Evolutionary conservation across 2,329 filamentous ascomycete species (phyloP).

Genomic region (Aureobasidium pullulans): DNA sequence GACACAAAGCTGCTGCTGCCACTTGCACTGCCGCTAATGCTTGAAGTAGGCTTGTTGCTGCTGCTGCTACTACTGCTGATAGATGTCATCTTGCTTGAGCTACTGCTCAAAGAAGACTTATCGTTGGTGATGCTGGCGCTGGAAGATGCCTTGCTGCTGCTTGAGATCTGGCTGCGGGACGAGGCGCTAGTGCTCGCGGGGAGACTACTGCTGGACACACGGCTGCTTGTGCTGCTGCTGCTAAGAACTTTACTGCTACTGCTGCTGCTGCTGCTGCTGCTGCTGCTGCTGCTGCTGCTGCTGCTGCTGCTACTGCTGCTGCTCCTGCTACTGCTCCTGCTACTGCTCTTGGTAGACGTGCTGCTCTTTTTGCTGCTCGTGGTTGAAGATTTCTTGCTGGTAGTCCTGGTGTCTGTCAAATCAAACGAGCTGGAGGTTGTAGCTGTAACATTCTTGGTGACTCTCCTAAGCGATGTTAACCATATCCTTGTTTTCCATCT

Average conservation of each 20-base stretch:
- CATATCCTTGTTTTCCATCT: neutral
- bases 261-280: neutral
- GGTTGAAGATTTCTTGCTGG: conserved; percentile 1
- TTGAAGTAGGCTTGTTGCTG: neutral
- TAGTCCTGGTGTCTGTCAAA: neutral
- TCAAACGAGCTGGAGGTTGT: neutral
- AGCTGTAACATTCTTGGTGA: neutral
- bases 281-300: neutral
- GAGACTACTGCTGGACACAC: neutral
- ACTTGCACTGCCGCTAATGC: neutral
- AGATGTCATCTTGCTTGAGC: neutral
- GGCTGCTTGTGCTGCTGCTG: neutral
- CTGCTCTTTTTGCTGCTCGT: neutral
- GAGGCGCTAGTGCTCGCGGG: neutral
- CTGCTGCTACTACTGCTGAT: neutral
- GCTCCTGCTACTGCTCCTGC: neutral
- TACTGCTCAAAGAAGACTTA: neutral
- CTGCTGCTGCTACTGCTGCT: neutral
- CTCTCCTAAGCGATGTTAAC: neutral
- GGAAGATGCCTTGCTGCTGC: neutral
- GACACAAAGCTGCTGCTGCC: neutral
- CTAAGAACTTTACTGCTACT: neutral
- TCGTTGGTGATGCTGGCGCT: neutral
- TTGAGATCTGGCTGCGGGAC: no score
- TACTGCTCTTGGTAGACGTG: neutral